phyloP scores from a whole-genome alignment of 257 asterid genomes.

The Knoxia roxburghii region DNA sequence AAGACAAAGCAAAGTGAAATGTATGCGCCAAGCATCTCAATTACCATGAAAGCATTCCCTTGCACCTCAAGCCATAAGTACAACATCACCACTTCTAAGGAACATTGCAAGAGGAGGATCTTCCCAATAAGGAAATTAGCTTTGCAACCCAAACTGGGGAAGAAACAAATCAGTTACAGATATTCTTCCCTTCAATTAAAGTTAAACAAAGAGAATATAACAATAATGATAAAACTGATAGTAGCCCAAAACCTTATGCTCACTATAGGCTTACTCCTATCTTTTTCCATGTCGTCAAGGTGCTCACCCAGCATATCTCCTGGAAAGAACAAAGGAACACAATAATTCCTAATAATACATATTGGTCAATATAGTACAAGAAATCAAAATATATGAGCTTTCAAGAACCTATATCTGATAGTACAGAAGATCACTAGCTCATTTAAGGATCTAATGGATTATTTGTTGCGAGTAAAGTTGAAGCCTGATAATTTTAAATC shows the following conservation, averaged over 20 bases:
- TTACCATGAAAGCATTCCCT: constrained; percentile 95
- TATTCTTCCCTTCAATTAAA: not conserved
- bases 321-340: constrained; percentile 25
- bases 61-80: constrained; percentile 93
- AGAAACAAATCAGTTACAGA: constrained; percentile 6
- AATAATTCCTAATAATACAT: no score
- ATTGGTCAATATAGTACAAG: no score
- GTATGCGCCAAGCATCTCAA: not conserved
- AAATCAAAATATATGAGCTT: no score
- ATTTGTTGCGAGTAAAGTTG: no score
- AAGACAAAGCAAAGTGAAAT: not conserved
- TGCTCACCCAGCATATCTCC: constrained; percentile 97
- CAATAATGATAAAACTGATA: no score
- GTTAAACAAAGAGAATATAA: no score
- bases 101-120: constrained; percentile 74
- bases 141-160: constrained; percentile 86
- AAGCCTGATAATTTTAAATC: no score
- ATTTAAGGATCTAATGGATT: no score
- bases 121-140: constrained; percentile 94
- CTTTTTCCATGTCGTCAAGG: constrained; percentile 99
- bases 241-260: no score
- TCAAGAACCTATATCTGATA: no score
- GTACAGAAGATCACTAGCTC: no score
- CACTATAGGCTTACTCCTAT: constrained; percentile 98
- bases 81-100: constrained; percentile 87